Evolutionary conservation across 352 stramenopile genomes (phyloP).

Genomic region (Globisporangium solare): DNA sequence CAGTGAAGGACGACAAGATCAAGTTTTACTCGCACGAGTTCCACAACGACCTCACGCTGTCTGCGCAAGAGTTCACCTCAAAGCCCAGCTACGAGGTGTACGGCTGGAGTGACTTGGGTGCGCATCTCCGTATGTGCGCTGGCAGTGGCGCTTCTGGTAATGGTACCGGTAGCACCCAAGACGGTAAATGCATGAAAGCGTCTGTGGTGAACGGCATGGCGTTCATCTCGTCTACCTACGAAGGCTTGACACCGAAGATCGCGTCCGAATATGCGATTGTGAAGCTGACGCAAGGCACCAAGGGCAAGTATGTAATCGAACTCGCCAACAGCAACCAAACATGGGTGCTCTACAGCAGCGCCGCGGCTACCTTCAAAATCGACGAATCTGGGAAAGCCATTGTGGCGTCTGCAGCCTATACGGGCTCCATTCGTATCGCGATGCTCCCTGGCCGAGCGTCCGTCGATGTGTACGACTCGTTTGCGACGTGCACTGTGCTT

Average conservation of each 20-base stretch:
- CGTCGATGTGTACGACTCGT: constrained; percentile 49
- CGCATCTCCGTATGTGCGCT: constrained; percentile 46
- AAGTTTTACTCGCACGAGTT: constrained; percentile 57
- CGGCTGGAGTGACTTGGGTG: constrained; percentile 61
- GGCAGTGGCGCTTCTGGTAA: neutral
- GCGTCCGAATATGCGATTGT: constrained; percentile 45
- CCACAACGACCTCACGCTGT: constrained; percentile 67
- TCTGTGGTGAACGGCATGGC: constrained; percentile 67
- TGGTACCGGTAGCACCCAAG: constrained; percentile 8
- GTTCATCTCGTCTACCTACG: constrained; percentile 62
- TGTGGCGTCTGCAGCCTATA: constrained; percentile 32
- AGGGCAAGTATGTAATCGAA: constrained; percentile 56
- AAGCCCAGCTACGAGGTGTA: constrained; percentile 57
- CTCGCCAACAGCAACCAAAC: constrained; percentile 57
- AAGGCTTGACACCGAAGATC: constrained; percentile 46
- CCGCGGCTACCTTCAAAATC: constrained; percentile 33
- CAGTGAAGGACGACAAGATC: constrained; percentile 40
- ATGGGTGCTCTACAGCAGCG: constrained; percentile 68
- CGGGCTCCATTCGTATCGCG: constrained; percentile 50
- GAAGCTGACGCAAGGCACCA: constrained; percentile 25
- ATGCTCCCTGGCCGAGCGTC: constrained; percentile 35
- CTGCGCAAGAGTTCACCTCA: constrained; percentile 44
- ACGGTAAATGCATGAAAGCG: constrained; percentile 43
- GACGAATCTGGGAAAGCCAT: constrained; percentile 36
- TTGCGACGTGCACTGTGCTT: constrained; percentile 45